Evolutionary conservation across 2,329 filamentous ascomycete genomes (phyloP).

Genomic region (Talaromyces sp.): DNA sequence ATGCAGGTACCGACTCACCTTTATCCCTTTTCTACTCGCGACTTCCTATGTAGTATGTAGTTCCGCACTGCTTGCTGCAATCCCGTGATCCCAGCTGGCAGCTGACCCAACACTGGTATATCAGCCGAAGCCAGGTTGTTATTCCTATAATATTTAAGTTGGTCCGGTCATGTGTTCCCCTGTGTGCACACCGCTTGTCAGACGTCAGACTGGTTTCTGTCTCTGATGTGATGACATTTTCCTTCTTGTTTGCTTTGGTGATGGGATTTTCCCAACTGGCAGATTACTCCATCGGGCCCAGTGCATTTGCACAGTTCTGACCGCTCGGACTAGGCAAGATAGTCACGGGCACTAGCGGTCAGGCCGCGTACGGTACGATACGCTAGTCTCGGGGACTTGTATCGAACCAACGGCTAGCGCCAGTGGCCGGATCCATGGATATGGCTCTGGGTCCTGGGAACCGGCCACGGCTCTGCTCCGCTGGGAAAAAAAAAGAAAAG

Average conservation of each 20-base stretch:
- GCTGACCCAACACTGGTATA: neutral
- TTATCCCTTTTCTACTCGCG: neutral
- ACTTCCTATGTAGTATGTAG: too few species aligned
- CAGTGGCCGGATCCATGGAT: conserved; percentile 11
- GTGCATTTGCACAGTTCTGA: neutral
- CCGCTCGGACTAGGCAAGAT: neutral
- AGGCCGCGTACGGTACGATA: neutral
- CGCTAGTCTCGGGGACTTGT: conserved; percentile 4
- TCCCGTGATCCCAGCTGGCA: neutral
- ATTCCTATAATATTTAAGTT: too few species aligned
- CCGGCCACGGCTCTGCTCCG: conserved; percentile 7
- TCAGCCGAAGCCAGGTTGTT: neutral
- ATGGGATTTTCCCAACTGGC: neutral
- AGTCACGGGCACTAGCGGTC: neutral
- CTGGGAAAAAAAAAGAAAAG: neutral
- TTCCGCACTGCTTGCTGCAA: neutral
- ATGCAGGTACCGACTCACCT: neutral
- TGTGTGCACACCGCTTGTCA: neutral
- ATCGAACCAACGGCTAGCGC: conserved; percentile 5
- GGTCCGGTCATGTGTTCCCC: neutral
- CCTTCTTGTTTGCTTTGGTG: neutral
- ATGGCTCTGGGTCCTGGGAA: conserved; percentile 10
- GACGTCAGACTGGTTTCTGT: neutral
- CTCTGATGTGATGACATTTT: neutral
- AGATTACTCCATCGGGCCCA: neutral